Conservation (phyloP, 2,329 filamentous ascomycete species). For the Coniosporium tulheliwenetii region DNA sequence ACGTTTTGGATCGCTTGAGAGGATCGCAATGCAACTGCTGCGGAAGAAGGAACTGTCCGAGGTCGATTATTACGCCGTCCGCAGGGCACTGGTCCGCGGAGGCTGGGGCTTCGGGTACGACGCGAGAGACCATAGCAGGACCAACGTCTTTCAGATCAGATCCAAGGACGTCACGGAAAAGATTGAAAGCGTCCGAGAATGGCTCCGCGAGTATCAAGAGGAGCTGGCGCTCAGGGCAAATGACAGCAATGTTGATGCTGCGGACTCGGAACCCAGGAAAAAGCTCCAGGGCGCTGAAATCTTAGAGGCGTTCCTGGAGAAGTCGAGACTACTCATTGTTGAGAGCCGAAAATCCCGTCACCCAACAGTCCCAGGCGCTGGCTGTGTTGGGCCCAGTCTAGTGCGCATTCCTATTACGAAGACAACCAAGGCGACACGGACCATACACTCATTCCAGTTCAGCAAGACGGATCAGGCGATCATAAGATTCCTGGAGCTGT, state of each 20-base stretch:
- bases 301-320: constrained; percentile 23
- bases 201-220: constrained; percentile 40
- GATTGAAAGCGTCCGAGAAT: constrained; percentile 33
- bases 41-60: constrained; percentile 14
- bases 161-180: constrained; percentile 37
- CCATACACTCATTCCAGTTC: constrained; percentile 22
- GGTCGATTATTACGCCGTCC: constrained; percentile 51
- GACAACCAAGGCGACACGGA: constrained; percentile 7
- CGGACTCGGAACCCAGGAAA: constrained; percentile 2
- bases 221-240: constrained; percentile 16
- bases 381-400: constrained; percentile 21
- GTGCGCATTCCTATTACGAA: constrained; percentile 9
- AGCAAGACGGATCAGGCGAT: constrained; percentile 37
- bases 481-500: constrained; percentile 54
- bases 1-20: constrained; percentile 29
- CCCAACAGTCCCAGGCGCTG: constrained; percentile 13
- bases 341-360: constrained; percentile 22
- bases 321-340: constrained; percentile 22
- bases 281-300: constrained; percentile 10
- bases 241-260: constrained; percentile 2
- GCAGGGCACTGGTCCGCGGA: constrained; percentile 44
- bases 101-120: constrained; percentile 47
- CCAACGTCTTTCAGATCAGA: constrained; percentile 46
- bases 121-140: constrained; percentile 31
- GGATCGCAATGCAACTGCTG: constrained; percentile 29